Percentiles rank a stretch among this genome's conserved stretches.
Evolutionary conservation across 768 basidiomycete genomes (phyloP).

Genomic region (Phaeolepiota aurea): DNA sequence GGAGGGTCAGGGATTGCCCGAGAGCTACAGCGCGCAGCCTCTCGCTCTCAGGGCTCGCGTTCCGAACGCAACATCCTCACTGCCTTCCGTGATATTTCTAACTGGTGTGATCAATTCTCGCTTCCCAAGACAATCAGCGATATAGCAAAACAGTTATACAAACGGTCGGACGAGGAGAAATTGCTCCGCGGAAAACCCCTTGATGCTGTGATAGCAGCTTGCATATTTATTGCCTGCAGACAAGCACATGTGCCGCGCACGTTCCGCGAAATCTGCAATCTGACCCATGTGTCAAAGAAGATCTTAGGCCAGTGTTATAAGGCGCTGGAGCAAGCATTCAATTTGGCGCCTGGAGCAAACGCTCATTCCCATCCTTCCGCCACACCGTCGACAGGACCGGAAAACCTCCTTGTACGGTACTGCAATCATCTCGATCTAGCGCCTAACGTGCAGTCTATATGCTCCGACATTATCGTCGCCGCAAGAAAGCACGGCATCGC

Average conservation of each 20-base stretch:
- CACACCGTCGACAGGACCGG: slow-evolving; percentile 59
- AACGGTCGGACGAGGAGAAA: slow-evolving; percentile 94
- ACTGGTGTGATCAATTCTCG: slow-evolving; percentile 94
- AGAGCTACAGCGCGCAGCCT: slow-evolving; percentile 88
- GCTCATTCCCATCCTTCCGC: slow-evolving; percentile 34
- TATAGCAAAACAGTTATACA: slow-evolving; percentile 95
- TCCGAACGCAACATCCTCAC: slow-evolving; percentile 79
- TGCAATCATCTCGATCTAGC: slow-evolving; percentile 89
- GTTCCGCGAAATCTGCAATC: slow-evolving; percentile 91
- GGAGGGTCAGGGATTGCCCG: slow-evolving; percentile 89
- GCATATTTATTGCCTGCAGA: slow-evolving; percentile 95
- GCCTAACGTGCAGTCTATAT: slow-evolving; percentile 74
- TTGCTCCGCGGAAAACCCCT: slow-evolving; percentile 85
- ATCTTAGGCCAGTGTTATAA: slow-evolving; percentile 90
- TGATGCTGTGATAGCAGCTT: slow-evolving; percentile 92
- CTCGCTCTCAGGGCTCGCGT: slow-evolving; percentile 69
- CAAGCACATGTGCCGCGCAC: slow-evolving; percentile 94
- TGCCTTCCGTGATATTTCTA: slow-evolving; percentile 86
- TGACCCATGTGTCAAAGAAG: slow-evolving; percentile 94
- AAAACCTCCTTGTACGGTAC: slow-evolving; percentile 85
- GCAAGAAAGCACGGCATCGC: slow-evolving; percentile 82
- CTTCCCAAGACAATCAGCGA: slow-evolving; percentile 91
- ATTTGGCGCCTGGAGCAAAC: slow-evolving; percentile 75
- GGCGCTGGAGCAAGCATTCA: slow-evolving; percentile 82
- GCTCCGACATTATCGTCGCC: slow-evolving; percentile 72